Evolutionary conservation across 73 alveolate species (phyloP), one percentile per base, ranked within the genome.

Genomic region (Paramecium octaurelia): DNA sequence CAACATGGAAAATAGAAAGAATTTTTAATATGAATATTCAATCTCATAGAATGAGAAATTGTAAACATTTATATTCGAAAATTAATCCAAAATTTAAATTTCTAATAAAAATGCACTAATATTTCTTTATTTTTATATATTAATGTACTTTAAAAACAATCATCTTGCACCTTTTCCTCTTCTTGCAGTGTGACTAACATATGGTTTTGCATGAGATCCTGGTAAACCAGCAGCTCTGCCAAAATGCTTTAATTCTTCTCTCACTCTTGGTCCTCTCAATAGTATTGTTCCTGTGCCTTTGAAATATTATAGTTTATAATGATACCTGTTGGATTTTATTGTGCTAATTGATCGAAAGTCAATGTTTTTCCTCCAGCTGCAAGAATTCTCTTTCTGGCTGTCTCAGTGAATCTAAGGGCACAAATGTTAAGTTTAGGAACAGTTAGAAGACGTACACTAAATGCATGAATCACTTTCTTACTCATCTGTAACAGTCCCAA

Each of bases 141-240:
- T 75, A 75, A 75, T 75, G 88, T 75, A 75, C 88, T 27, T 64
- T 23, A 54, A 18, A 7, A 54, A 54, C 48, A 40, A 48, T 80
- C 91, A 80, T 80, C 91, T 80, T 42, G 97, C 97, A 38, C 94
- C 92, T 94, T 94, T 97, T 44, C 95, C 95, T 76, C 87, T 95
- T 85, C 96, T 95, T 59, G 96, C 98, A 76, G 93, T 88, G 90
- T 95, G 69, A 48, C 95, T 90, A 20, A 93, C 96, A 76, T 88
- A 91, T 35, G 96, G 96, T 76, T 75, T 85, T 50, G 96, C 85
- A 58, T 93, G 92, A 34, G 95, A 88, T 35, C 94, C 92, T 54
- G 99, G 98, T 85, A 95, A 95, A 35, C 99, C 99, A 23, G 99
- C 98, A 40, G 99, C 99, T 77, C 88, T 87, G 27, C 99, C 99